Evolutionary conservation across 2,329 filamentous ascomycete species (phyloP).

Genomic region (Cercospora sp.): DNA sequence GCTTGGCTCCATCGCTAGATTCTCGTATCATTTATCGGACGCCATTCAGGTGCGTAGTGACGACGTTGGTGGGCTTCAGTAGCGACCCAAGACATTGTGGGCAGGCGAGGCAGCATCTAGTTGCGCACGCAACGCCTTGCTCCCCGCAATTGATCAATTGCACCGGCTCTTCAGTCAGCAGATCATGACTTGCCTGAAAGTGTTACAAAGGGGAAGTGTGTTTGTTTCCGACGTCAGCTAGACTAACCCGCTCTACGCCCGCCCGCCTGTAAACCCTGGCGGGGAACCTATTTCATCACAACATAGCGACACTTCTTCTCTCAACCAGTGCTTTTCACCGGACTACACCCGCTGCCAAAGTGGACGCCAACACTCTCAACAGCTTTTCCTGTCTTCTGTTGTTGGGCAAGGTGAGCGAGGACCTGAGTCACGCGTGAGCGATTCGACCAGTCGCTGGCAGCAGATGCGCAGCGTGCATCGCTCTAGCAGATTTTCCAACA

Average conservation of each 20-base stretch:
- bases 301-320: not conserved
- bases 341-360: not conserved
- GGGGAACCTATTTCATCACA: not conserved
- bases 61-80: not conserved
- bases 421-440: not conserved
- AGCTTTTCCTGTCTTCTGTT: not conserved
- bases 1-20: constrained; percentile 7
- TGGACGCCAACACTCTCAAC: not conserved
- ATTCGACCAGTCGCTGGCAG: not conserved
- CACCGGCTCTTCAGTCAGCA: not conserved
- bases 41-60: not conserved
- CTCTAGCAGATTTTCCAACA: no score
- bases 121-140: not conserved
- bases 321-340: not conserved
- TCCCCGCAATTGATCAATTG: not conserved
- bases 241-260: not conserved
- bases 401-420: not conserved
- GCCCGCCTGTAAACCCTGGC: not conserved
- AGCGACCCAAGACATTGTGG: not conserved
- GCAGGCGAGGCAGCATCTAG: not conserved
- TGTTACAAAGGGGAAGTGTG: not conserved
- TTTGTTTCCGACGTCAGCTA: not conserved
- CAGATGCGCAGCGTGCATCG: not conserved
- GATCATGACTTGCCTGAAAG: not conserved
- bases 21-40: constrained; percentile 14